A percentile compares a stretch with the other conserved stretches of the same genome.
These are phyloP conservation scores for Cubamyces lactineus DNA, from an alignment of 768 basidiomycete species.

Conservation along the genomic window DNA sequence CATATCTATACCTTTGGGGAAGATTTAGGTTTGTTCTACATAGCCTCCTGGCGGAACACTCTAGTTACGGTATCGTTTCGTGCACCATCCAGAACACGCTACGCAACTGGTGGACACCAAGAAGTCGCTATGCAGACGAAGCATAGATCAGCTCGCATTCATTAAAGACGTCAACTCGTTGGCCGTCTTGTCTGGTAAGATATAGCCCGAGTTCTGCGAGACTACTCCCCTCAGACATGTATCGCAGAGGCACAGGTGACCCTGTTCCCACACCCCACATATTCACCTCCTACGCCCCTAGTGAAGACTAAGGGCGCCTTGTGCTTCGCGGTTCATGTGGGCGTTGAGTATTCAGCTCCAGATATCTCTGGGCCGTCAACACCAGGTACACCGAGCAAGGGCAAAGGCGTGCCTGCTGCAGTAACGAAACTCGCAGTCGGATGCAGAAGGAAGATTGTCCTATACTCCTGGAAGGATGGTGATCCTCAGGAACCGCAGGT, in stretches of 20 bases:
- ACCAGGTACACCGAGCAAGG: slow-evolving; percentile 29
- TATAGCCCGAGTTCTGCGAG: neutral
- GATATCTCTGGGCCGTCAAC: slow-evolving; percentile 28
- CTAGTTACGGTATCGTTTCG: neutral
- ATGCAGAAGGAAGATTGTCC: slow-evolving; percentile 80
- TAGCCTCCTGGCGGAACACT: neutral
- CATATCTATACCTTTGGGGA: slow-evolving; percentile 53
- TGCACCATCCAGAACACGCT: slow-evolving; percentile 33
- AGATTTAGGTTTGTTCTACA: slow-evolving; percentile 38
- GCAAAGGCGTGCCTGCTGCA: slow-evolving; percentile 59
- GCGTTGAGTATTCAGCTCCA: slow-evolving; percentile 49
- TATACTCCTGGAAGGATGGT: slow-evolving; percentile 88
- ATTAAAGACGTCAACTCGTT: slow-evolving; percentile 87
- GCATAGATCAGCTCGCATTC: slow-evolving; percentile 88
- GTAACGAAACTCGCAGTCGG: slow-evolving; percentile 84
- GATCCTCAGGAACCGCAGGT: slow-evolving; percentile 76
- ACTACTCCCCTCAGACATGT: slow-evolving; percentile 2
- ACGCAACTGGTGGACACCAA: slow-evolving; percentile 62
- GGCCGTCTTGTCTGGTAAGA: slow-evolving; percentile 79
- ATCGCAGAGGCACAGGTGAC: slow-evolving; percentile 69
- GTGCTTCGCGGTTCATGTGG: slow-evolving; percentile 77
- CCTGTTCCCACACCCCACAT: slow-evolving; percentile 73
- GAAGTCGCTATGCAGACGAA: slow-evolving; percentile 63
- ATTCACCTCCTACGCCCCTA: slow-evolving; percentile 72
- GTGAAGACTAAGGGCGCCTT: slow-evolving; percentile 79